These are phyloP conservation scores for Solanum medicagineum DNA, from an alignment of 257 asterid species.

Conservation along the genomic window DNA sequence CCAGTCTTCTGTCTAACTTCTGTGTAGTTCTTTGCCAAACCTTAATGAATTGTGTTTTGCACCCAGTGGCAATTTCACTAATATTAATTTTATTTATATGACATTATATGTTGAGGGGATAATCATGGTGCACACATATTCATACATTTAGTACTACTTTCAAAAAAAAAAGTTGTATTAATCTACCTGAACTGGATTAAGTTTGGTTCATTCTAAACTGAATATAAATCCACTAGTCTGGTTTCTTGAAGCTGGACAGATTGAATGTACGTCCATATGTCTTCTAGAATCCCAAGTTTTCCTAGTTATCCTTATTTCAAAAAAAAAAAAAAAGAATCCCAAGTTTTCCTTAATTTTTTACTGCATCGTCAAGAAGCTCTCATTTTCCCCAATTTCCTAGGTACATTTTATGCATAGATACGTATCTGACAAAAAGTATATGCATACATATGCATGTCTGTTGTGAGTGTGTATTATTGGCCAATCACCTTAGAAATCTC, in stretches of 20 bases:
- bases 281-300: neutral
- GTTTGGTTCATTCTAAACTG: neutral
- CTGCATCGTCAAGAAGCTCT: neutral
- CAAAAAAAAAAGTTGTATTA: too few relatives aligned
- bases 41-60: neutral
- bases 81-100: neutral
- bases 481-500: neutral
- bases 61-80: neutral
- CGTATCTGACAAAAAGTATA: neutral
- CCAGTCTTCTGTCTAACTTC: neutral
- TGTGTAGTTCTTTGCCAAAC: neutral
- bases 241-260: neutral
- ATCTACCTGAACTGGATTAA: neutral
- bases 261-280: neutral
- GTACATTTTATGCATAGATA: neutral
- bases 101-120: neutral
- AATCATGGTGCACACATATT: neutral
- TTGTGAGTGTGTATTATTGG: neutral
- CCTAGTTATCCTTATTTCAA: too few relatives aligned
- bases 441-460: neutral
- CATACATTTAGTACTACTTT: neutral
- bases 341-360: neutral
- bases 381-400: neutral
- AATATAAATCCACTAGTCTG: neutral
- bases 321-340: neutral